Base-by-base conservation (phyloP, 768 basidiomycete species). In the Erythrobasidium yunnanense region DNA sequence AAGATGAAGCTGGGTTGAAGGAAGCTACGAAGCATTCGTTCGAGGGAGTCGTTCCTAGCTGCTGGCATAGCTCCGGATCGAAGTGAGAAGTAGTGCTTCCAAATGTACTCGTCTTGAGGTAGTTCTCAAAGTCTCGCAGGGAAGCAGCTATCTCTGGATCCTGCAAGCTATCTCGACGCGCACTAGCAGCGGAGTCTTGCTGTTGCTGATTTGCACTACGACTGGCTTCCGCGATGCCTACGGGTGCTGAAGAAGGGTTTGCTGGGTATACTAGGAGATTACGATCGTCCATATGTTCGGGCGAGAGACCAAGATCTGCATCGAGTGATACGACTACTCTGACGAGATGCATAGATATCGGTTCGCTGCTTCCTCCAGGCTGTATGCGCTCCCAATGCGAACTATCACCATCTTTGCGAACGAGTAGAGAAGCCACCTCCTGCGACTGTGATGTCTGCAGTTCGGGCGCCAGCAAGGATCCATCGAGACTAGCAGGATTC, bases 21-120 rank as follows among this genome's bases (percentile, higher is more conserved):
- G 84, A 80, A 75, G 85, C 86, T 7, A 33, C 25, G 23, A 58
- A 84, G 63, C 4, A 78, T 73, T n/a, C 66, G 67, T 27, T 80
- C 57, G 72, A 83, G 86, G 0, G n/a, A n/a, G n/a, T n/a, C n/a
- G n/a, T 55, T 22, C 54, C 56, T 13, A 83, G 78, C 73, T 82
- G 76, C 30, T 79, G 70, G 7, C 54, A 58, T 25, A 23, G 69
- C 52, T 65, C 50, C 46, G 22, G 55, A 58, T 32, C 45, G 58
- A 50, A 55, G 68, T 52, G 50, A 52, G 58, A 55, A 45, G 33
- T 23, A 27, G 20, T 54, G 29, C n/a, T 53, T 33, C 35, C 20
- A 18, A 47, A 35, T 29, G 42, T n/a, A 33, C 47, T n/a, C 2
- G 25, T 30, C 25, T 51, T 32, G 23, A 63, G 2, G 27, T 63